These are phyloP conservation scores for Chionographis japonica DNA, from an alignment of 106 monocot species.

Conservation along the genomic window DNA sequence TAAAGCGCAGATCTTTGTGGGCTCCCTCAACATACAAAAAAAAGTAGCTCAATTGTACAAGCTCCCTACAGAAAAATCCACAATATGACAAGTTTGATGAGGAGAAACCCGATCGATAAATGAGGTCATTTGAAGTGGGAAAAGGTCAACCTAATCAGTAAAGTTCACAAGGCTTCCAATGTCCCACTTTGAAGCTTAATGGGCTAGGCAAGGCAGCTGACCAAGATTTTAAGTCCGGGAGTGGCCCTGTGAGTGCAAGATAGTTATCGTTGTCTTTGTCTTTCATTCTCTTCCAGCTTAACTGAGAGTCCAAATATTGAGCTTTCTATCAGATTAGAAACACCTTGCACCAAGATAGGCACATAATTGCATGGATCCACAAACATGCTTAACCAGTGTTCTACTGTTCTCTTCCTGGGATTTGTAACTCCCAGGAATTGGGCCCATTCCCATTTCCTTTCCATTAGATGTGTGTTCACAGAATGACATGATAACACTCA, in stretches of 20 bases:
- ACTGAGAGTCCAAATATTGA: constrained; percentile 30
- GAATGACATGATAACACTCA: too few species aligned
- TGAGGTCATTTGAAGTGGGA: not conserved
- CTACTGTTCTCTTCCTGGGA: too few species aligned
- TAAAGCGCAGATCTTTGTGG: too few species aligned
- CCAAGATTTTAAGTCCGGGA: constrained; percentile 73
- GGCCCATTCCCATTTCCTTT: too few species aligned
- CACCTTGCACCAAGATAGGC: too few species aligned
- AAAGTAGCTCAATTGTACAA: too few species aligned
- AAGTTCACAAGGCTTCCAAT: constrained; percentile 56
- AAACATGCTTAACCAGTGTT: not conserved
- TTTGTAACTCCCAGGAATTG: too few species aligned
- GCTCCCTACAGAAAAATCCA: too few species aligned
- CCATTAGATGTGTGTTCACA: too few species aligned
- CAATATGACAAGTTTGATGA: too few species aligned
- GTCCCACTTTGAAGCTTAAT: constrained; percentile 47
- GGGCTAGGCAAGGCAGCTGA: constrained; percentile 49
- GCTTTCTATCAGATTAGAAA: too few species aligned
- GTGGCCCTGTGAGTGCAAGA: constrained; percentile 76
- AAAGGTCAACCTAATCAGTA: constrained; percentile 5
- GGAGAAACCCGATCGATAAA: not conserved
- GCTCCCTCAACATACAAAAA: too few species aligned
- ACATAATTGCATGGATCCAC: not conserved
- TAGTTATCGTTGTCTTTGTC: constrained; percentile 68
- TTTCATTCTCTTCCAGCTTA: constrained; percentile 72